Evolutionary conservation across 441 rosid genomes (phyloP).

Genomic region (Flueggea neowawraea): DNA sequence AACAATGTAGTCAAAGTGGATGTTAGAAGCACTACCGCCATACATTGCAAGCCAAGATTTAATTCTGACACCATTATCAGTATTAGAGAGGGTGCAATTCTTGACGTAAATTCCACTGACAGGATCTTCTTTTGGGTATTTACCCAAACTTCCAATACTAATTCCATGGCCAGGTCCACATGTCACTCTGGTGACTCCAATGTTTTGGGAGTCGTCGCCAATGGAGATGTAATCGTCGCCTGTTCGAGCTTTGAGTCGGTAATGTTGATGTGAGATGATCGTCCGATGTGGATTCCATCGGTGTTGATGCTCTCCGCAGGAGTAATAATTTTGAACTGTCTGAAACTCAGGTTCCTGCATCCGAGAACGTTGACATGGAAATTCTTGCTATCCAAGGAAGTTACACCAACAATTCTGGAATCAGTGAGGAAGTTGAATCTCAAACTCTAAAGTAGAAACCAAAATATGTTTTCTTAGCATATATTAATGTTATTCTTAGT

Average conservation of each 20-base stretch:
- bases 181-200: neutral
- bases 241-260: neutral
- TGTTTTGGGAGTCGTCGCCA: conserved; percentile 10
- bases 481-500: neutral
- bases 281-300: conserved; percentile 8
- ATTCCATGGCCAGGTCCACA: conserved; percentile 28
- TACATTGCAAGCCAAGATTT: conserved; percentile 50
- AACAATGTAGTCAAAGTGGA: conserved; percentile 35
- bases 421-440: conserved; percentile 21
- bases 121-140: conserved; percentile 21
- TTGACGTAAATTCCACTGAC: conserved; percentile 14
- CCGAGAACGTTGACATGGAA: conserved; percentile 9
- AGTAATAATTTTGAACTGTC: neutral
- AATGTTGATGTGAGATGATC: neutral
- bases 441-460: conserved; percentile 29
- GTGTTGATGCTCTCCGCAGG: conserved; percentile 5
- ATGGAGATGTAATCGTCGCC: conserved; percentile 34
- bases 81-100: conserved; percentile 19
- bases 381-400: conserved; percentile 4
- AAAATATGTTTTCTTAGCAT: neutral
- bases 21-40: conserved; percentile 20
- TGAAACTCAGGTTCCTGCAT: conserved; percentile 1
- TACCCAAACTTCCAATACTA: conserved; percentile 34
- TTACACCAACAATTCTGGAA: neutral
- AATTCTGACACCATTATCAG: conserved; percentile 25